Percentiles rank a stretch among this genome's conserved stretches.
These are phyloP conservation scores for Przewalskia tangutica DNA, from an alignment of 257 asterid species.

Conservation along the genomic window DNA sequence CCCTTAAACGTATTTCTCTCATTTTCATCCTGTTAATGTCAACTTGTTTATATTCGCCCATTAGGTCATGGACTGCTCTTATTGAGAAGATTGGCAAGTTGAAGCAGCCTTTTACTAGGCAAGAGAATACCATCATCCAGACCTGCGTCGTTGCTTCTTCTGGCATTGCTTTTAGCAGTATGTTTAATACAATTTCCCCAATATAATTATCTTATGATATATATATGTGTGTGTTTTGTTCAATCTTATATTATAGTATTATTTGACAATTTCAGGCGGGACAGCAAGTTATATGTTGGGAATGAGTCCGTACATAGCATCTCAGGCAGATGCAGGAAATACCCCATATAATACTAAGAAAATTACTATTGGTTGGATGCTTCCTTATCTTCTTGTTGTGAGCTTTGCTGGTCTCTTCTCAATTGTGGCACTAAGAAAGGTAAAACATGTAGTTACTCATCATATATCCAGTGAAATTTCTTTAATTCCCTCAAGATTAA, in stretches of 20 bases:
- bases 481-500: neutral
- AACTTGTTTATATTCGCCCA: neutral
- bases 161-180: conserved; percentile 80
- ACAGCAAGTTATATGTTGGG: conserved; percentile 62
- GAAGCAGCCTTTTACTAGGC: conserved; percentile 60
- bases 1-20: no score
- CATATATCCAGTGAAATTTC: neutral
- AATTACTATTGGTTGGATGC: conserved; percentile 57
- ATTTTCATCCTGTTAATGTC: no score
- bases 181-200: neutral
- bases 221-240: no score
- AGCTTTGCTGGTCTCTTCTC: conserved; percentile 82
- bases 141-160: conserved; percentile 69
- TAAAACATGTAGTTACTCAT: neutral
- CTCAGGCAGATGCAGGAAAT: conserved; percentile 40
- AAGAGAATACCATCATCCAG: conserved; percentile 67
- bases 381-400: conserved; percentile 40
- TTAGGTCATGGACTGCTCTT: conserved; percentile 31
- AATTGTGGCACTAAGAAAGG: conserved; percentile 64
- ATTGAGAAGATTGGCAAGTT: conserved; percentile 30
- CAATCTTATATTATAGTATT: neutral
- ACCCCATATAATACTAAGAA: conserved; percentile 42
- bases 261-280: conserved; percentile 41
- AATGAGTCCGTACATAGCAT: conserved; percentile 44
- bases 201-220: neutral